Evolutionary conservation across 257 asterid genomes (phyloP), one percentile per base, ranked within the genome.

Genomic region (Primulina huaijiensis): DNA sequence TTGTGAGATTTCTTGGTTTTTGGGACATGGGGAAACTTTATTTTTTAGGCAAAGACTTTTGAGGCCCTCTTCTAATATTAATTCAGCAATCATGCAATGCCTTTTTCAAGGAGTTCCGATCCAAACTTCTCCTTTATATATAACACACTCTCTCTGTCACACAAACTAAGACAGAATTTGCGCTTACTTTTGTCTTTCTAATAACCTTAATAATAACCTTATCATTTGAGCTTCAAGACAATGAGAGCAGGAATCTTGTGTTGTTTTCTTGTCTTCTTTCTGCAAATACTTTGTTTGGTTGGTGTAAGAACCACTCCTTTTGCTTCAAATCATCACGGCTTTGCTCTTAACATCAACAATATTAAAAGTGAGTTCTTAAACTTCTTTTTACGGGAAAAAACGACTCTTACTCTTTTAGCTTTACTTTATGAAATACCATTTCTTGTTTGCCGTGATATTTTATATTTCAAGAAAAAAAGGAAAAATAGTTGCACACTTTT

Each of bases 301-400:
- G 73, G 77, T 60, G 84, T 65, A 21, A 67, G 80, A 68, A 74
- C 82, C 78, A 86, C 86, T 46, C 74, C 72, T 7, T 50, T 84
- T 57, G 65, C 77, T 4, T 64, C 76, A 6, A 70, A 83, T 56
- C 73, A 77, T 68, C 56, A 59, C 71, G 79, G 4, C 52, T 61
- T 62, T 68, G 69, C 77, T 72, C 35, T 21, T 62, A 62, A 1
- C 38, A 67, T 29, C 58, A 59, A 1, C 35, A 65, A 40, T 5
- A 37, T 6, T 60, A 71, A 68, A 69, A 78, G 85, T 80, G 40
- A 69, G 19, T 20, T 64, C 6, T 21, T 33, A 16, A 31, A 31
- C 34, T 31, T 30, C 25, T 21, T 31, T 31, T 31, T 31, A 31
- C 6, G 0, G 6, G 0, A 31, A 65, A 16, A 52, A 20, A 34